Conservation (phyloP, 2,329 filamentous ascomycete species). For the Trichoderma hamatum region DNA sequence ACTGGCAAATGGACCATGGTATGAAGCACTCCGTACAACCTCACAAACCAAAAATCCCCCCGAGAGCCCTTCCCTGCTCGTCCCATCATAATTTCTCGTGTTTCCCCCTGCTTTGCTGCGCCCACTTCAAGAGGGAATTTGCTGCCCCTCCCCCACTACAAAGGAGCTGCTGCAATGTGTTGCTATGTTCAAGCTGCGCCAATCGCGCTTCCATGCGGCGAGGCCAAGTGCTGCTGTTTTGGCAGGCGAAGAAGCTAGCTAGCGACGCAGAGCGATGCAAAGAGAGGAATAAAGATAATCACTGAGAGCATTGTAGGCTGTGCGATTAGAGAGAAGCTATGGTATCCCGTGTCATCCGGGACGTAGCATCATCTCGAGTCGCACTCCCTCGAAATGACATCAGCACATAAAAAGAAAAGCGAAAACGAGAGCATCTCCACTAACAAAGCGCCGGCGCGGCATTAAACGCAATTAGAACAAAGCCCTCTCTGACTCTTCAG, state of each 20-base stretch:
- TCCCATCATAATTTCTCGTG: not conserved
- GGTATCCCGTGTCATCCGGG: conserved; percentile 1
- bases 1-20: conserved; percentile 72
- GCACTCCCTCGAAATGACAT: conserved; percentile 7
- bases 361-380: not conserved
- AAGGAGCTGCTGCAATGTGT: not conserved
- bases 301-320: not conserved
- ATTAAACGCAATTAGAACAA: conserved; percentile 64
- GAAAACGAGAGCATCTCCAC: not conserved
- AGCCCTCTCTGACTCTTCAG: conserved; percentile 67
- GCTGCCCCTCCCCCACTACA: conserved; percentile 17
- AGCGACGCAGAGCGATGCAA: not conserved
- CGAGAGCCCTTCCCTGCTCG: not conserved
- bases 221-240: not conserved
- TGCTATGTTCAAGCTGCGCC: conserved; percentile 2
- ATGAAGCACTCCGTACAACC: conserved; percentile 36
- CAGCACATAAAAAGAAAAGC: not conserved
- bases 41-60: not conserved
- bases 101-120: not conserved
- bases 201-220: conserved; percentile 17
- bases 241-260: not conserved
- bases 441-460: not conserved
- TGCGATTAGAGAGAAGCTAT: not conserved
- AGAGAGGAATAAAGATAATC: not conserved
- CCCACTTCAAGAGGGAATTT: not conserved